A percentile compares a stretch with the other conserved stretches of the same genome.
These are phyloP conservation scores for Coemansia sp. DNA, from an alignment of 192 early-diverging fungal species.

Conservation along the genomic window DNA sequence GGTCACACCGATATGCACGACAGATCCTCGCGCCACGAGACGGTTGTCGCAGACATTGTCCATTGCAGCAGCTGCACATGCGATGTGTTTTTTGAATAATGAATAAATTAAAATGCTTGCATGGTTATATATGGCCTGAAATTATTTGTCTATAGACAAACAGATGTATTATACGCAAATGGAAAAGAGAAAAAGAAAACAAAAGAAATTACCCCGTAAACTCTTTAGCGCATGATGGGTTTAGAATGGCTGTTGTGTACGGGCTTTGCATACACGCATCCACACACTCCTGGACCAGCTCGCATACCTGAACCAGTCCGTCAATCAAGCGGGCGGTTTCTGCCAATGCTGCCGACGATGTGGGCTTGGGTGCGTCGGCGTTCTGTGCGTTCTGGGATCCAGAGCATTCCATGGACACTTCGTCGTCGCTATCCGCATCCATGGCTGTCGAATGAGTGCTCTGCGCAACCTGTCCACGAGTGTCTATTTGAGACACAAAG, in stretches of 20 bases:
- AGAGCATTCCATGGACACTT: background rate
- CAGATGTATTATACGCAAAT: background rate
- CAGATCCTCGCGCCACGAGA: slow-evolving; percentile 14
- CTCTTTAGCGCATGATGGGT: background rate
- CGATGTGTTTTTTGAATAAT: background rate
- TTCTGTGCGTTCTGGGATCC: background rate
- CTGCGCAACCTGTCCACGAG: background rate
- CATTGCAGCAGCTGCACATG: slow-evolving; percentile 14
- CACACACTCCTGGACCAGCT: slow-evolving; percentile 19
- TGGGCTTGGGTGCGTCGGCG: background rate
- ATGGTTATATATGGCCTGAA: no score
- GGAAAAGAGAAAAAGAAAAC: background rate
- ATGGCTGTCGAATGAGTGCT: background rate
- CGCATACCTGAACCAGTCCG: slow-evolving; percentile 16
- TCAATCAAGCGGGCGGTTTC: slow-evolving; percentile 7
- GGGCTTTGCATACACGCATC: slow-evolving; percentile 11
- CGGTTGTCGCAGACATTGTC: slow-evolving; percentile 11
- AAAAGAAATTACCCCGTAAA: background rate
- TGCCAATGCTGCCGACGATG: background rate
- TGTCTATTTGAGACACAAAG: background rate
- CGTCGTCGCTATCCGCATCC: background rate
- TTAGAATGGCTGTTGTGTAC: background rate
- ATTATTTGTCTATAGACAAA: background rate
- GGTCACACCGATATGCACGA: background rate
- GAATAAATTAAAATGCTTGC: background rate